Evolutionary conservation across 352 stramenopile genomes (phyloP).

Genomic region (Phytophthora capsici): DNA sequence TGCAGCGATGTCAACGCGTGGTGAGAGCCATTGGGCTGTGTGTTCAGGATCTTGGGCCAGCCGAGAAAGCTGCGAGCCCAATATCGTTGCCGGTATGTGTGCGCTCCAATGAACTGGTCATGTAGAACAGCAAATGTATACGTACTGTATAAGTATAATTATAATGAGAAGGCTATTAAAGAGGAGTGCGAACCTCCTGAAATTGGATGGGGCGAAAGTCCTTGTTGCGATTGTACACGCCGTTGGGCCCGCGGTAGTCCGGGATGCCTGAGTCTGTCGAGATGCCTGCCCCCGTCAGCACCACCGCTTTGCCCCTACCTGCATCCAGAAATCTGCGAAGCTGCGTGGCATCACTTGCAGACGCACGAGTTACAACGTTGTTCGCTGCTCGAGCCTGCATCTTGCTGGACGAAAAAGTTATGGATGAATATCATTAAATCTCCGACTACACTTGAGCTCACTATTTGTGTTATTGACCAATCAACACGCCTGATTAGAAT

Average conservation of each 20-base stretch:
- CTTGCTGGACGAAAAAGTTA: too few relatives aligned
- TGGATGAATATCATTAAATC: too few relatives aligned
- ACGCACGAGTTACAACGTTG: constrained; percentile 5
- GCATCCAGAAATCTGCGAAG: constrained; percentile 66
- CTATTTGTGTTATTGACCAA: too few relatives aligned
- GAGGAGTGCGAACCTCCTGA: constrained; percentile 87
- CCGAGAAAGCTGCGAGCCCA: constrained; percentile 93
- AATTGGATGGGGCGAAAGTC: constrained; percentile 97
- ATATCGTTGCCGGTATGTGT: constrained; percentile 90
- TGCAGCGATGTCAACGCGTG: constrained; percentile 86
- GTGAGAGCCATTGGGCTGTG: constrained; percentile 92
- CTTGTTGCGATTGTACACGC: constrained; percentile 94
- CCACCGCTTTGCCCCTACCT: constrained; percentile 58
- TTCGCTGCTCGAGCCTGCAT: constrained; percentile 22
- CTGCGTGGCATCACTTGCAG: constrained; percentile 36
- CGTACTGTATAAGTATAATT: constrained; percentile 1
- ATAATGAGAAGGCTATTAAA: background rate
- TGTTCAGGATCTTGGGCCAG: constrained; percentile 81
- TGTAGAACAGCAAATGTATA: too few relatives aligned
- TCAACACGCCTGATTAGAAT: too few relatives aligned
- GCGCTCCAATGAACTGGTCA: constrained; percentile 61
- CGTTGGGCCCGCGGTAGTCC: constrained; percentile 95
- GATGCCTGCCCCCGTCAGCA: constrained; percentile 95
- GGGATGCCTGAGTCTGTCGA: constrained; percentile 97
- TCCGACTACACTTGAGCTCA: too few relatives aligned